A percentile compares a stretch with the other conserved stretches of the same genome.
phyloP scores from a whole-genome alignment of 176 grass and related monocot genomes.

The Thinopyrum elongatum region DNA sequence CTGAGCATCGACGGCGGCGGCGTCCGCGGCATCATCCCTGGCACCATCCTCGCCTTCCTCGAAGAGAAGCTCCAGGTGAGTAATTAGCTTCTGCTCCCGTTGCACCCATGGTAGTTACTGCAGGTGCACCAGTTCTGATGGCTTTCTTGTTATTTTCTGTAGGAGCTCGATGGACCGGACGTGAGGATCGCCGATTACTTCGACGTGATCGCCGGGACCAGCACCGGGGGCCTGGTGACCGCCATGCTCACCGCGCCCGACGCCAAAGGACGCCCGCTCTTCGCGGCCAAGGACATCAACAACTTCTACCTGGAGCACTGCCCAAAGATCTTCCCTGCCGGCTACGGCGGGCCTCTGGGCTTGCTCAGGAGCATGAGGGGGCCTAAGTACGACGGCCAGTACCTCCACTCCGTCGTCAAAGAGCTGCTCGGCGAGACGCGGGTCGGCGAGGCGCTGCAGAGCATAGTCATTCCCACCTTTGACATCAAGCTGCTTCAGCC shows the following conservation, averaged over 20 bases:
- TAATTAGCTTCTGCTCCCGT: no score
- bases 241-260: constrained; percentile 45
- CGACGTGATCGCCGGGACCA: constrained; percentile 71
- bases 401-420: background rate
- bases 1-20: constrained; percentile 55
- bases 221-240: constrained; percentile 50
- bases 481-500: constrained; percentile 29
- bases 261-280: constrained; percentile 1
- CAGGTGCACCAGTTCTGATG: background rate
- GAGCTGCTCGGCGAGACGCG: background rate
- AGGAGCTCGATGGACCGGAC: background rate
- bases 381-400: background rate
- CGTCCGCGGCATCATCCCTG: constrained; percentile 52
- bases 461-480: constrained; percentile 45
- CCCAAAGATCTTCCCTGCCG: constrained; percentile 38
- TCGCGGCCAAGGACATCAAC: constrained; percentile 45
- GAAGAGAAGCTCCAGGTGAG: constrained; percentile 48
- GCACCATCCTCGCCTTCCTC: constrained; percentile 50
- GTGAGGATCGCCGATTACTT: constrained; percentile 62
- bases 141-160: no score
- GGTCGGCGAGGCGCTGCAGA: background rate
- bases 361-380: background rate
- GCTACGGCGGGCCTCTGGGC: background rate
- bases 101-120: background rate
- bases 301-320: constrained; percentile 40